A percentile compares a stretch with the other conserved stretches of the same genome.
phyloP scores from a whole-genome alignment of 1,284 basidiomycete species.

The Grifola frondosa region DNA sequence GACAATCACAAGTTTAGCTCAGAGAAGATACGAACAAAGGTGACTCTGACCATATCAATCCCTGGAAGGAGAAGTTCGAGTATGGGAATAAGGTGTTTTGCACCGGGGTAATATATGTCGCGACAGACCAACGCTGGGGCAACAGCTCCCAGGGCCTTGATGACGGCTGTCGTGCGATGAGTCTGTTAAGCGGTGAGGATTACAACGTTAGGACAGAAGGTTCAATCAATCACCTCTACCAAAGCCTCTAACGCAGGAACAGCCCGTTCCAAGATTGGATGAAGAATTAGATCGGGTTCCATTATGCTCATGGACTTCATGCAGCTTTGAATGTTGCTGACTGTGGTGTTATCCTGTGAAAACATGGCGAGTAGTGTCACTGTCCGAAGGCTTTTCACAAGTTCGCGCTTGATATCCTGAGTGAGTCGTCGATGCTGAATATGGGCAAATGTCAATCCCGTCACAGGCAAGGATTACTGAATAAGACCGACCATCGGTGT shows the following conservation, averaged over 20 bases:
- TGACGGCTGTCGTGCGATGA: slow-evolving; percentile 81
- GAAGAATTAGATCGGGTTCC: slow-evolving; percentile 87
- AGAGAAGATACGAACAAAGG: neutral
- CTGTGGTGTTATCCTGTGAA: slow-evolving; percentile 71
- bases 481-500: slow-evolving; percentile 59
- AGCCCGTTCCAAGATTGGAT: slow-evolving; percentile 83
- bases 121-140: slow-evolving; percentile 79
- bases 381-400: slow-evolving; percentile 82
- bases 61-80: slow-evolving; percentile 87
- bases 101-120: slow-evolving; percentile 75
- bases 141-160: slow-evolving; percentile 82
- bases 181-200: slow-evolving; percentile 47
- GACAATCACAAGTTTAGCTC: neutral
- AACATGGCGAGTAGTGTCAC: slow-evolving; percentile 90
- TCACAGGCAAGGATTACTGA: neutral
- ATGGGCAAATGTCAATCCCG: slow-evolving; percentile 5
- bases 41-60: slow-evolving; percentile 66
- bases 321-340: slow-evolving; percentile 66
- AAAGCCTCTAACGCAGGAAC: slow-evolving; percentile 85
- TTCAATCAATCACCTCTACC: slow-evolving; percentile 56
- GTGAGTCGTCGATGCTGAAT: slow-evolving; percentile 74
- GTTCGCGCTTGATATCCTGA: slow-evolving; percentile 77
- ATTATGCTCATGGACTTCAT: slow-evolving; percentile 77
- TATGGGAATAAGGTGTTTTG: slow-evolving; percentile 81
- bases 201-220: neutral